These are phyloP conservation scores for Salix exigua DNA, from an alignment of 345 rosid genomes.

Conservation along the genomic window DNA sequence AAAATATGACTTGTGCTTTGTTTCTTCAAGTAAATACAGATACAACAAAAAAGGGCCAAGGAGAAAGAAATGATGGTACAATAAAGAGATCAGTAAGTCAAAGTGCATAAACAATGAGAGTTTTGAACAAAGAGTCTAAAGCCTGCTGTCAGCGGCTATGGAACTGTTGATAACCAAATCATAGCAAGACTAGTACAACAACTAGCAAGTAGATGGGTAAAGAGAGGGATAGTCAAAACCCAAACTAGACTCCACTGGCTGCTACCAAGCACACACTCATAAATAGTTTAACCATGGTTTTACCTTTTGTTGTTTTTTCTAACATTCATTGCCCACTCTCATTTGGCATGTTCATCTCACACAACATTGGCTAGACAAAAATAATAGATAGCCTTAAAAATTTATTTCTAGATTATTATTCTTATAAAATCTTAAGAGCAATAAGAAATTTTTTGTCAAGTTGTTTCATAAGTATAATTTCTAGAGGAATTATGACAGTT, in stretches of 20 bases:
- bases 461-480: too few species aligned
- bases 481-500: too few species aligned
- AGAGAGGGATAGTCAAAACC: background rate
- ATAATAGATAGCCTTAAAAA: too few species aligned
- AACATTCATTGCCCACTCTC: background rate
- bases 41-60: background rate
- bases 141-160: background rate
- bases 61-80: background rate
- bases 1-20: constrained; percentile 6
- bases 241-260: background rate
- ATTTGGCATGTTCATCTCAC: background rate
- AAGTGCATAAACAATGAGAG: background rate
- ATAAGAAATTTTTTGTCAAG: too few species aligned
- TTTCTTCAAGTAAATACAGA: background rate
- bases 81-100: constrained; percentile 8
- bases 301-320: background rate
- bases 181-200: background rate
- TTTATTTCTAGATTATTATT: too few species aligned
- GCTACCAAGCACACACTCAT: background rate
- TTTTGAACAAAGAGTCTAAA: background rate
- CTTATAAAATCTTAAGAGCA: too few species aligned
- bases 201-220: background rate
- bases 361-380: background rate
- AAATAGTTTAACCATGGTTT: background rate
- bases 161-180: background rate